Evolutionary conservation across 192 early-diverging fungal species (phyloP).

Genomic region (Coemansia umbellata): DNA sequence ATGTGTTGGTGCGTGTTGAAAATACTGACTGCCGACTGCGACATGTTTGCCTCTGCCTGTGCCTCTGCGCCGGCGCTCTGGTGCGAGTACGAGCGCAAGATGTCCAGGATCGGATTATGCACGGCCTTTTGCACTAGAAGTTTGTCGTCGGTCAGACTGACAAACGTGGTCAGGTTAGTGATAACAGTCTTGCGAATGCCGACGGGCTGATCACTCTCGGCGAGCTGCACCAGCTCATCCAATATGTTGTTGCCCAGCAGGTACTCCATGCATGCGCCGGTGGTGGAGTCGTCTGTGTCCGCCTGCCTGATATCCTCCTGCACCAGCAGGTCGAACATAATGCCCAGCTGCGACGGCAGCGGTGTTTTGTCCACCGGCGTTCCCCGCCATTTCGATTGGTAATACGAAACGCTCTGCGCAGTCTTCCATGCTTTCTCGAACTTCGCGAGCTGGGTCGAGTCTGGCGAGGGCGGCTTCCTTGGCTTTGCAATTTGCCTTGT

Average conservation of each 20-base stretch:
- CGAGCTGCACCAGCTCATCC: constrained; percentile 71
- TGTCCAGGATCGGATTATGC: constrained; percentile 76
- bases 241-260: constrained; percentile 81
- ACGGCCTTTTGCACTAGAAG: constrained; percentile 88
- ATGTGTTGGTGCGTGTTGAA: constrained; percentile 13
- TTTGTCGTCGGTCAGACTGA: constrained; percentile 81
- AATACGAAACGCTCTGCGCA: constrained; percentile 41
- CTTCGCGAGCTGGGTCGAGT: constrained; percentile 60
- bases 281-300: constrained; percentile 65
- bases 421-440: constrained; percentile 71
- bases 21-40: constrained; percentile 18
- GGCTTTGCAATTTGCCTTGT: constrained; percentile 60
- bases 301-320: constrained; percentile 73
- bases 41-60: background rate
- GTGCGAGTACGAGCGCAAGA: constrained; percentile 65
- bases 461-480: constrained; percentile 56
- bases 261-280: constrained; percentile 86
- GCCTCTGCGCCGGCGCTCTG: background rate
- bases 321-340: constrained; percentile 84
- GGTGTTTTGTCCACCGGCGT: constrained; percentile 66
- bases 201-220: constrained; percentile 71
- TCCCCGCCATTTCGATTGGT: constrained; percentile 45
- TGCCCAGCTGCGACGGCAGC: constrained; percentile 67
- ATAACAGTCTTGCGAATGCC: constrained; percentile 80
- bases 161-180: constrained; percentile 71